phyloP scores from a whole-genome alignment of 2,329 filamentous ascomycete species.

The Volutella citrinella region DNA sequence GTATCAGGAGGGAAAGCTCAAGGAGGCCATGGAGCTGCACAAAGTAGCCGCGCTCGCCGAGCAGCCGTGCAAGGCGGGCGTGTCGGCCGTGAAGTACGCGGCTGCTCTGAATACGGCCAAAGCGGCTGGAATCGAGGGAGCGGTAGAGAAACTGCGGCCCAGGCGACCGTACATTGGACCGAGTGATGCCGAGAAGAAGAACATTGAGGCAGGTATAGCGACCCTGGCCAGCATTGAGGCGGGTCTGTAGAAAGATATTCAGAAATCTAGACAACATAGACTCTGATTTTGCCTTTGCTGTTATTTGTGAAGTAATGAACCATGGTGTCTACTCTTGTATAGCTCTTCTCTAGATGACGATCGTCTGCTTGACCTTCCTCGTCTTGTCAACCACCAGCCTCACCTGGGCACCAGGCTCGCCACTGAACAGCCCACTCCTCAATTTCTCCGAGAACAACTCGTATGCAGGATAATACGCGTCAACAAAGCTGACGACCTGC shows the following conservation, averaged over 20 bases:
- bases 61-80: conserved; percentile 62
- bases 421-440: conserved; percentile 53
- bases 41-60: conserved; percentile 63
- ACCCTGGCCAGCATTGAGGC: conserved; percentile 41
- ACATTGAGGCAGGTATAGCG: conserved; percentile 36
- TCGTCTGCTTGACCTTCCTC: conserved; percentile 57
- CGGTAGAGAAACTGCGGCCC: conserved; percentile 55
- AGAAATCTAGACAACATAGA: too few species aligned
- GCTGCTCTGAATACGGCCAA: conserved; percentile 58
- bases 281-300: too few species aligned
- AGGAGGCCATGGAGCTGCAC: conserved; percentile 61
- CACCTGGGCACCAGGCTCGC: conserved; percentile 53
- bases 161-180: conserved; percentile 57
- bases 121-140: conserved; percentile 57
- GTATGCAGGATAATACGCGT: conserved; percentile 68
- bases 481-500: conserved; percentile 72
- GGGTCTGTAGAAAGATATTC: conserved; percentile 14
- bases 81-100: conserved; percentile 66
- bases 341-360: too few species aligned
- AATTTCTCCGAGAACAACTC: conserved; percentile 65
- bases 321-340: too few species aligned
- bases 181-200: conserved; percentile 39
- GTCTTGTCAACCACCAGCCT: conserved; percentile 59
- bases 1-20: conserved; percentile 53
- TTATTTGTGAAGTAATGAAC: too few species aligned